These are phyloP conservation scores for Colletotrichum horii DNA, from an alignment of 2,329 filamentous ascomycete genomes.

Conservation along the genomic window DNA sequence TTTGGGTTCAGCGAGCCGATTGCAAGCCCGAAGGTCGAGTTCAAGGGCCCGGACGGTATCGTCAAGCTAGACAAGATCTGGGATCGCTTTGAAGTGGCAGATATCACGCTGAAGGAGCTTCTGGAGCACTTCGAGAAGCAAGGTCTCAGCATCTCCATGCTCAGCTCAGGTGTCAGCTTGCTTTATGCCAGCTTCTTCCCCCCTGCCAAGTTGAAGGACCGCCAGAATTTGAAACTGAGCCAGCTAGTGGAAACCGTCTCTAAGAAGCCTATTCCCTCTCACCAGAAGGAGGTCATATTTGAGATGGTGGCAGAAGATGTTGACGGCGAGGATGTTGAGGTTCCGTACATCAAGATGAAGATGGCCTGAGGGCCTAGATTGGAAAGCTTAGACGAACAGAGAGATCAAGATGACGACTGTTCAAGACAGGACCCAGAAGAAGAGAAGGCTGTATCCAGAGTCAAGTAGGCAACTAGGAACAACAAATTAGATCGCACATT, in stretches of 20 bases:
- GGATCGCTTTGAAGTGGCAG: conserved; percentile 92
- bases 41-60: conserved; percentile 78
- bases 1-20: conserved; percentile 99
- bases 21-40: conserved; percentile 89
- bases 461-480: not conserved
- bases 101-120: conserved; percentile 86
- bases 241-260: conserved; percentile 86
- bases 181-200: conserved; percentile 95
- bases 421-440: not conserved
- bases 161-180: conserved; percentile 96
- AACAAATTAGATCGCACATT: not conserved
- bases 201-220: conserved; percentile 78
- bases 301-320: conserved; percentile 92
- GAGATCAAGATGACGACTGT: not conserved
- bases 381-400: not conserved
- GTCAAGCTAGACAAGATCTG: conserved; percentile 94
- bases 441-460: not conserved
- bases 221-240: conserved; percentile 83
- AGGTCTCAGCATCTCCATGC: conserved; percentile 86
- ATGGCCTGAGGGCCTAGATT: conserved; percentile 43
- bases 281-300: conserved; percentile 96
- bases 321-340: conserved; percentile 91
- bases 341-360: conserved; percentile 95
- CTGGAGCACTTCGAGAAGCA: conserved; percentile 80
- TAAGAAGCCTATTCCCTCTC: conserved; percentile 87